Conservation (phyloP, 1,139 yeast genomes). For the Blastobotrys indianensis region DNA sequence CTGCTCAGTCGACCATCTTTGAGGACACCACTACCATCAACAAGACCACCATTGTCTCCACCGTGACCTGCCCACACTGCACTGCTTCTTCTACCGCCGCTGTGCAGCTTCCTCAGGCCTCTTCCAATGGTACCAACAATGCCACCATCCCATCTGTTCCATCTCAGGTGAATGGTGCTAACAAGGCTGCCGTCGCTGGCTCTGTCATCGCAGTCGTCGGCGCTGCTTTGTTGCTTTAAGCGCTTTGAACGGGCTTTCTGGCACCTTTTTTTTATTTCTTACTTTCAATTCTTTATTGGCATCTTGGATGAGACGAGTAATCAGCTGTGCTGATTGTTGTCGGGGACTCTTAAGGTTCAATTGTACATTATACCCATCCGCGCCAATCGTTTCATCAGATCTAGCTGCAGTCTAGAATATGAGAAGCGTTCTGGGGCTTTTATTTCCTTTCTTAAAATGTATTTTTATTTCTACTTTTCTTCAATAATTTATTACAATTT, state of each 20-base stretch:
- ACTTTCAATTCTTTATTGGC: neutral
- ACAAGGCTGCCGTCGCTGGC: conserved; percentile 4
- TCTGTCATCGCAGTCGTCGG: conserved; percentile 9
- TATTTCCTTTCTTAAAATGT: no score
- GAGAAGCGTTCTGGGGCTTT: no score
- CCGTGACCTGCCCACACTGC: neutral
- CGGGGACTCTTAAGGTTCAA: no score
- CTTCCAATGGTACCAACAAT: neutral
- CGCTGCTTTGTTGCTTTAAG: conserved; percentile 6
- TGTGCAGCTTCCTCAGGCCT: no score
- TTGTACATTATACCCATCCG: no score
- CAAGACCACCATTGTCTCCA: conserved; percentile 4
- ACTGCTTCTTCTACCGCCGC: no score
- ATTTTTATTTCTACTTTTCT: no score
- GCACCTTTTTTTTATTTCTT: neutral
- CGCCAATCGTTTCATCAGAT: no score
- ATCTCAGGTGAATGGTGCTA: conserved; percentile 3
- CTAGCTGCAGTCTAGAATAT: no score
- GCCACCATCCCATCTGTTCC: conserved; percentile 6
- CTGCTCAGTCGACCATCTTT: neutral
- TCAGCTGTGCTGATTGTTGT: no score
- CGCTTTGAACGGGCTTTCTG: neutral
- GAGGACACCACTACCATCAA: neutral
- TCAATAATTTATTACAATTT: no score
- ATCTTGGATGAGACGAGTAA: no score